A percentile compares a stretch with the other conserved stretches of the same genome.
These are phyloP conservation scores for Chondrus crispus DNA, from an alignment of 23 red algal species.

Conservation along the genomic window DNA sequence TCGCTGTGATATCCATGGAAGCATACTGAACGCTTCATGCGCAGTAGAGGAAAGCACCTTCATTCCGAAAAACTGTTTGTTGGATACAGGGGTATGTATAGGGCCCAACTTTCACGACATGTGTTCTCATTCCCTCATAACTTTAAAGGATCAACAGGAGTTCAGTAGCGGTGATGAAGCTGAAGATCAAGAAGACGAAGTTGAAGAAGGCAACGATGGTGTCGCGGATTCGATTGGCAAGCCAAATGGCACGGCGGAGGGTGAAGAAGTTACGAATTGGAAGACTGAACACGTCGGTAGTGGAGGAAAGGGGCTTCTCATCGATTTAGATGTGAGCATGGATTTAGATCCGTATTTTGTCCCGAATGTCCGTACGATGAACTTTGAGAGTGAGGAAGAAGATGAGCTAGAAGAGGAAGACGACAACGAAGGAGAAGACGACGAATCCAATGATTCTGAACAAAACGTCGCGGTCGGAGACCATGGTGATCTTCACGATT, in stretches of 20 bases:
- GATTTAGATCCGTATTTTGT: conserved; percentile 37
- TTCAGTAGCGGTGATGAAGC: not conserved
- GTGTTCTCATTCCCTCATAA: not conserved
- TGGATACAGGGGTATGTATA: conserved; percentile 11
- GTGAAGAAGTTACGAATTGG: conserved; percentile 24
- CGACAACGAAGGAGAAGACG: not conserved
- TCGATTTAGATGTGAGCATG: conserved; percentile 7
- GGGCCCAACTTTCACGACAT: conserved; percentile 4
- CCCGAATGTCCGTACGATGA: not conserved
- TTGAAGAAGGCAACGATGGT: not conserved
- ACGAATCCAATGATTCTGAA: no score
- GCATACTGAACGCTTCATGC: conserved; percentile 19
- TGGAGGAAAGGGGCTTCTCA: conserved; percentile 5
- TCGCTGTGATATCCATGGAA: conserved; percentile 19
- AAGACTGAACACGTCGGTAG: conserved; percentile 7
- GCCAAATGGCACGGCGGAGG: not conserved
- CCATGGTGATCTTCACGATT: not conserved
- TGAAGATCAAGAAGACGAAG: not conserved
- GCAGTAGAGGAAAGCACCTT: conserved; percentile 4
- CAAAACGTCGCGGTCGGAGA: no score
- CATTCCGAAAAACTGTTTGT: conserved; percentile 36
- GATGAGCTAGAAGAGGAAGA: conserved; percentile 62
- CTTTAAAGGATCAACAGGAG: not conserved
- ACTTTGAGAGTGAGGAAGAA: conserved; percentile 46
- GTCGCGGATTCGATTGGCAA: not conserved